Evolutionary conservation across 495 filamentous ascomycete genomes (phyloP), one percentile per base, ranked within the genome.

Genomic region (Lindgomyces ingoldianus): DNA sequence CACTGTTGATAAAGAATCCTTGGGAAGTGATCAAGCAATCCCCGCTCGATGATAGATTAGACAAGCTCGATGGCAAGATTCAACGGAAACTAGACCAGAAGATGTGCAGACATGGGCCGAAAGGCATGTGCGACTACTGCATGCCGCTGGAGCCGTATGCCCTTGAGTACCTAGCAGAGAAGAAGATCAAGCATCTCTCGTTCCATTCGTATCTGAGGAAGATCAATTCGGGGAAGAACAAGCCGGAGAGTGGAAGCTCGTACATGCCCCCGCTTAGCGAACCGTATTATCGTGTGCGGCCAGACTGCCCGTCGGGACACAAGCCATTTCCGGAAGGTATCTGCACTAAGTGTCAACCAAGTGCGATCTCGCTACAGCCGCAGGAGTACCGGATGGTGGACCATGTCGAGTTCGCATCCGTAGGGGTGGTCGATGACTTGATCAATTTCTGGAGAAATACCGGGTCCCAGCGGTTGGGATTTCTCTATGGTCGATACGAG

Each of bases 51-150:
- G 84, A 98, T 71, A 77, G 82, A 22, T 77, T 99, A 65, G 94
- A 99, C 70, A 91, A 84, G 77, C 81, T 86, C 68, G 90, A 96
- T 84, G 95, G 94, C 54, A 99, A 97, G 80, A 98, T 98, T 49
- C 82, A 85, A 33, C 81, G 94, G 50, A 78, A 77, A 41, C 80
- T 81, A 41, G 95, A 97, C 70, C 73, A 75, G 42, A 93, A 90
- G 71, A 92, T 99, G 89, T 99, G 94, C 78, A 88, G 89, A 68
- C 94, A 99, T 75, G 93, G 93, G 6, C 86, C 87, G 21, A 96
- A 95, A 74, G 94, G 95, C 66, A 98, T 98, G 95, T 99, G 94
- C 74, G 94, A 99, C 76, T 96, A 97, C 76, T 99, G 94, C 81
- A 96, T 93, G 90, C 94, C 94, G 0, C 79, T 99, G 30, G 95